phyloP scores from a whole-genome alignment of 2,329 filamentous ascomycete genomes.

The Pseudogymnoascus sp. region DNA sequence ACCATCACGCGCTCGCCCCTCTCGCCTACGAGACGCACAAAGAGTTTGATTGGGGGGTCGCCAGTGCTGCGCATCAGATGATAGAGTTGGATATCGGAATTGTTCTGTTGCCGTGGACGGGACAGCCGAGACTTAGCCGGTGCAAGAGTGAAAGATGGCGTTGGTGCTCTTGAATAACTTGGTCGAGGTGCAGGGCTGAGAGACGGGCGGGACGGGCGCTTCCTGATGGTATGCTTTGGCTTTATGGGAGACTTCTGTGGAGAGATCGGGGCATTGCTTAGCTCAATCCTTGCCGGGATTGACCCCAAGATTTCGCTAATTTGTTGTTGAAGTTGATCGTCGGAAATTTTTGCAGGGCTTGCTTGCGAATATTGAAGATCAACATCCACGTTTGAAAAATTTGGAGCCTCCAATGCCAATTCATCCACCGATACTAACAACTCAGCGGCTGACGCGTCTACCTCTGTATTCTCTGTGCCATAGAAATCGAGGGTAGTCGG shows the following conservation, averaged over 20 bases:
- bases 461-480: not conserved
- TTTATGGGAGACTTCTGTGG: slow-evolving; percentile 18
- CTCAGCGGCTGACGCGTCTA: not conserved
- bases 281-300: slow-evolving; percentile 71
- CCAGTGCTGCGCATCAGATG: slow-evolving; percentile 79
- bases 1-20: slow-evolving; percentile 93
- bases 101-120: slow-evolving; percentile 41
- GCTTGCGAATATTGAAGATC: slow-evolving; percentile 14
- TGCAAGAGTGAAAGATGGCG: slow-evolving; percentile 61
- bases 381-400: slow-evolving; percentile 21
- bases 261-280: slow-evolving; percentile 20
- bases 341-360: slow-evolving; percentile 26
- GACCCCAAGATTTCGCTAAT: slow-evolving; percentile 70
- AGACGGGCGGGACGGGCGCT: slow-evolving; percentile 23
- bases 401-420: slow-evolving; percentile 18
- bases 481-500: not conserved
- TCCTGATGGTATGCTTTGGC: not conserved
- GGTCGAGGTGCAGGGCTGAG: slow-evolving; percentile 22
- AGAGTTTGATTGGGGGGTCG: slow-evolving; percentile 85
- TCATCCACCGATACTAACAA: not conserved
- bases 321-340: slow-evolving; percentile 68
- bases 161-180: slow-evolving; percentile 41
- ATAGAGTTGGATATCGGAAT: slow-evolving; percentile 81
- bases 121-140: slow-evolving; percentile 44
- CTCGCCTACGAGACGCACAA: slow-evolving; percentile 87